Percentiles rank a stretch among this genome's conserved stretches.
phyloP scores from a whole-genome alignment of 73 alveolate species.

The Tetrahymena borealis region DNA sequence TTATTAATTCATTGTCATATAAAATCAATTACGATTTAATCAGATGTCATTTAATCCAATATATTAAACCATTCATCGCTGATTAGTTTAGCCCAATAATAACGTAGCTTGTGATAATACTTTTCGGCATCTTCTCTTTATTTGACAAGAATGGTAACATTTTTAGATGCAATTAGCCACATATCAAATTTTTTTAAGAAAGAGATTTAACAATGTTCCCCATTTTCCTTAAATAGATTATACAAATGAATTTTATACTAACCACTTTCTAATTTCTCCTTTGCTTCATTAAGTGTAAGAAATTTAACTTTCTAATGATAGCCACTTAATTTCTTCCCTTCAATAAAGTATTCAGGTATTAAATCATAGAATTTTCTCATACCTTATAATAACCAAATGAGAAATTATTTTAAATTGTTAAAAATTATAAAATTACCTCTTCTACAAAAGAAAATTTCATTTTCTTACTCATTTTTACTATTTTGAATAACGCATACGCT shows the following conservation, averaged over 20 bases:
- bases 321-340: conserved; percentile 6
- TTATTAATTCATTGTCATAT: too few relatives aligned
- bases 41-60: conserved; percentile 33
- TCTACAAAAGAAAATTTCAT: background rate
- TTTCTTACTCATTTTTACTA: background rate
- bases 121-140: conserved; percentile 42
- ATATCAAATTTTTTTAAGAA: conserved; percentile 49
- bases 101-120: conserved; percentile 57
- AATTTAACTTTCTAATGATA: conserved; percentile 5
- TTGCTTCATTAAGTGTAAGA: conserved; percentile 29
- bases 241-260: conserved; percentile 51
- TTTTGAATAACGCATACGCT: background rate
- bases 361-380: background rate
- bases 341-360: background rate
- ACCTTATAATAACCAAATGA: background rate
- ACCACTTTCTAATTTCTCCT: conserved; percentile 44
- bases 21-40: background rate
- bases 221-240: conserved; percentile 88
- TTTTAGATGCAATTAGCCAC: conserved; percentile 89
- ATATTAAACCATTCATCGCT: conserved; percentile 85
- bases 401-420: background rate
- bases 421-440: background rate
- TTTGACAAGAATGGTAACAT: conserved; percentile 70
- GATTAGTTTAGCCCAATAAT: conserved; percentile 76
- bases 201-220: conserved; percentile 89